phyloP scores from a whole-genome alignment of 805 yeast species.

The Yarrowia hollandica region DNA sequence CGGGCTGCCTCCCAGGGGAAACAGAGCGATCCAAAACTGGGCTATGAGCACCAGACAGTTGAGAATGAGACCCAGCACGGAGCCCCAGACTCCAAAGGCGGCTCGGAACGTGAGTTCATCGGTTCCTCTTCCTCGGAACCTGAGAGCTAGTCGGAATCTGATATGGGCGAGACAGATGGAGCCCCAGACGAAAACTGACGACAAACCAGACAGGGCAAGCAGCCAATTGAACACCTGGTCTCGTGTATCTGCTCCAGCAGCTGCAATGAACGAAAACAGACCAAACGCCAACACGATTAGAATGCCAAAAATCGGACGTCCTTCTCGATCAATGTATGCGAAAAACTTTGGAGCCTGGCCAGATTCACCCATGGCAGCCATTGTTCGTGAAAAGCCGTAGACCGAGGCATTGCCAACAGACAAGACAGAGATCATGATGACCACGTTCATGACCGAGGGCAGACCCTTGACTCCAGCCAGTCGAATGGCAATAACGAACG shows the following conservation, averaged over 20 bases:
- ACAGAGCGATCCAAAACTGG: neutral
- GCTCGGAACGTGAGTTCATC: slow-evolving; percentile 69
- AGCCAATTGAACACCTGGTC: slow-evolving; percentile 65
- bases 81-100: slow-evolving; percentile 67
- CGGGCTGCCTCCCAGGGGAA: neutral
- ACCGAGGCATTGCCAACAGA: slow-evolving; percentile 74
- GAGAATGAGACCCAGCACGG: slow-evolving; percentile 38
- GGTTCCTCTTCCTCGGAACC: slow-evolving; percentile 63
- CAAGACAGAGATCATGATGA: slow-evolving; percentile 44
- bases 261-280: slow-evolving; percentile 56
- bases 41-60: neutral
- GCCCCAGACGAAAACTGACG: slow-evolving; percentile 80
- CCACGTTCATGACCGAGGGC: slow-evolving; percentile 11
- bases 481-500: slow-evolving; percentile 55
- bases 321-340: slow-evolving; percentile 62
- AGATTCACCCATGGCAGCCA: slow-evolving; percentile 61
- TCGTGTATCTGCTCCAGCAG: slow-evolving; percentile 49
- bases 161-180: slow-evolving; percentile 68
- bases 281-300: slow-evolving; percentile 55
- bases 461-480: slow-evolving; percentile 3
- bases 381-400: slow-evolving; percentile 65
- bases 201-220: slow-evolving; percentile 40
- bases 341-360: slow-evolving; percentile 61
- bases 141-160: slow-evolving; percentile 64
- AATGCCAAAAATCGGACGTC: slow-evolving; percentile 65